These are phyloP conservation scores for Thalassia testudinum DNA, from an alignment of 116 monocot species.

Conservation along the genomic window DNA sequence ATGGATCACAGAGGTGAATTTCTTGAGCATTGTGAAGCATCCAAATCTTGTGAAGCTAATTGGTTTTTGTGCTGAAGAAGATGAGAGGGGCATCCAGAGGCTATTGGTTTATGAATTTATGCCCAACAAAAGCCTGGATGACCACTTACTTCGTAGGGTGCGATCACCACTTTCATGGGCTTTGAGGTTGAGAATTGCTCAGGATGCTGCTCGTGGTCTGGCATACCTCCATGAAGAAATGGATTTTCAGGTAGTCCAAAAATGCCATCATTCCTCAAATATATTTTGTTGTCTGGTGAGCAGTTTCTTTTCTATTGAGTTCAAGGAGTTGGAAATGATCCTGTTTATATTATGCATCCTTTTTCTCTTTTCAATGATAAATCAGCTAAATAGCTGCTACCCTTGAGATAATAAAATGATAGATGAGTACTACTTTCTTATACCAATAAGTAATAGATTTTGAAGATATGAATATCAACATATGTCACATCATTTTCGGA, in stretches of 20 bases:
- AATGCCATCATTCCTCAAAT: no score
- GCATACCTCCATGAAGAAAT: slow-evolving; percentile 83
- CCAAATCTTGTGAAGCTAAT: slow-evolving; percentile 86
- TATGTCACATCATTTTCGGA: no score
- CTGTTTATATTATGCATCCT: no score
- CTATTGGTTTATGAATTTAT: slow-evolving; percentile 85
- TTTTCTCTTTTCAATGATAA: no score
- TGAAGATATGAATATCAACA: no score
- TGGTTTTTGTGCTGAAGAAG: slow-evolving; percentile 88
- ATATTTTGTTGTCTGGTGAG: no score
- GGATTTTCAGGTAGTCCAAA: slow-evolving; percentile 70
- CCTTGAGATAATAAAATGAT: no score
- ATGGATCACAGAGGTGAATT: slow-evolving; percentile 83
- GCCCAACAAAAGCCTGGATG: slow-evolving; percentile 67
- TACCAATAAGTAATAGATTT: no score
- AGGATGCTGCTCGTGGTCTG: slow-evolving; percentile 78
- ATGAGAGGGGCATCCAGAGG: slow-evolving; percentile 77
- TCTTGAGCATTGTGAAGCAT: slow-evolving; percentile 83
- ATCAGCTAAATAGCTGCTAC: no score
- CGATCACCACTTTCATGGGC: slow-evolving; percentile 47
- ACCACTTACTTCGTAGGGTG: slow-evolving; percentile 43
- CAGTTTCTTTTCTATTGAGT: no score
- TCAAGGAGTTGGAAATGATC: no score
- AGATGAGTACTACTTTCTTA: no score
- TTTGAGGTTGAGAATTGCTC: slow-evolving; percentile 60